phyloP scores from a whole-genome alignment of 1,284 basidiomycete genomes.

The Ustilago nuda region DNA sequence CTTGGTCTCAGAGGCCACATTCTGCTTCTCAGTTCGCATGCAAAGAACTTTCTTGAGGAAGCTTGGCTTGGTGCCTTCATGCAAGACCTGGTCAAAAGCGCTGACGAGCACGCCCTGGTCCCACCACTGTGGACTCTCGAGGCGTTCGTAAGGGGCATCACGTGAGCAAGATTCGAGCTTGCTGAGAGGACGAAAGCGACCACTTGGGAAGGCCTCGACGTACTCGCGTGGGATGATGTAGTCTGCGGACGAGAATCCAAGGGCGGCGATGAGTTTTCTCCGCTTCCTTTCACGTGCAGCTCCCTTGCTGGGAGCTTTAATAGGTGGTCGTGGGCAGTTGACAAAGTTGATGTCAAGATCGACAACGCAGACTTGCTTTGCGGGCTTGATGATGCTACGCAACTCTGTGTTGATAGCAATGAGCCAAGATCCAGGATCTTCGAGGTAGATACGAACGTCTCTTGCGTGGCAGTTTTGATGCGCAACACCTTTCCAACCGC shows the following conservation, averaged over 20 bases:
- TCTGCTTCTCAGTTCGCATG: constrained; percentile 47
- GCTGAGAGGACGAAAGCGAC: constrained; percentile 72
- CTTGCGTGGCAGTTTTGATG: constrained; percentile 76
- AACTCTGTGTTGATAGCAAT: constrained; percentile 89
- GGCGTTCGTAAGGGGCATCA: constrained; percentile 82
- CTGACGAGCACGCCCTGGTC: constrained; percentile 86
- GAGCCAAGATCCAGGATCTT: constrained; percentile 84
- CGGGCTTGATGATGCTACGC: constrained; percentile 78
- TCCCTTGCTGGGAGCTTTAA: constrained; percentile 82
- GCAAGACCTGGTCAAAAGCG: constrained; percentile 82
- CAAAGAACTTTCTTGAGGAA: constrained; percentile 58
- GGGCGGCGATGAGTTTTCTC: constrained; percentile 74
- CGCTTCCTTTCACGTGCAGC: constrained; percentile 86
- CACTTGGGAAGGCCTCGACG: constrained; percentile 93
- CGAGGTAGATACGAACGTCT: constrained; percentile 83
- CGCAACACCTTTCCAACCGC: constrained; percentile 89
- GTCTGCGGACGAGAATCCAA: constrained; percentile 55
- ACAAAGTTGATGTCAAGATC: constrained; percentile 94
- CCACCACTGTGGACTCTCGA: constrained; percentile 92
- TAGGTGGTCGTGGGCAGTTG: constrained; percentile 81
- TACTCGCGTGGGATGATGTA: constrained; percentile 75
- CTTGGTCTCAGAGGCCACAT: constrained; percentile 57
- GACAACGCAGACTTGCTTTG: constrained; percentile 84
- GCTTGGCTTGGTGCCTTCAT: constrained; percentile 55
- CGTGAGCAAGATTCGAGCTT: constrained; percentile 83